A percentile compares a stretch with the other conserved stretches of the same genome.
These are phyloP conservation scores for Neurospora sp. DNA, from an alignment of 2,329 filamentous ascomycete species.

Conservation along the genomic window DNA sequence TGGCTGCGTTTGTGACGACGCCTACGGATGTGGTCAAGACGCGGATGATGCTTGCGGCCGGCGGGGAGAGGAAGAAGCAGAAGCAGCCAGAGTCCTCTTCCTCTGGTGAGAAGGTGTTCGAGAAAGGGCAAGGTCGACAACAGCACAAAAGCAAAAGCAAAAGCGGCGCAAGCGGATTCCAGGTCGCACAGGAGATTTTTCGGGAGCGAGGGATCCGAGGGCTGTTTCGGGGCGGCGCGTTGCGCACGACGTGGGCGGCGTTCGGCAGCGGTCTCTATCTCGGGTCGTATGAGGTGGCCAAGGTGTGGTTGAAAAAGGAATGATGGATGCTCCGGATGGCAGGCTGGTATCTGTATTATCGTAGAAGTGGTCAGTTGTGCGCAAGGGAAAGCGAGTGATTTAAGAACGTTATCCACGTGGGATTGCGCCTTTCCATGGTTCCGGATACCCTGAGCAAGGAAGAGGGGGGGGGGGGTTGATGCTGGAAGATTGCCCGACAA, in stretches of 20 bases:
- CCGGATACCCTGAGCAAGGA: not conserved
- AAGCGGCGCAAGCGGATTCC: constrained; percentile 35
- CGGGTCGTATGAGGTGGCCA: constrained; percentile 74
- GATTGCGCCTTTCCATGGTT: not conserved
- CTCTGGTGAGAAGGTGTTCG: constrained; percentile 20
- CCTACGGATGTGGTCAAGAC: constrained; percentile 88
- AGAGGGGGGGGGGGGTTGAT: not conserved
- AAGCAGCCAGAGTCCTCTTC: constrained; percentile 15
- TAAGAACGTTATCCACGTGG: not conserved
- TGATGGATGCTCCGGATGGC: not conserved
- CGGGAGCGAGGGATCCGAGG: constrained; percentile 59
- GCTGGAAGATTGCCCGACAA: not conserved
- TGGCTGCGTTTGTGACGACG: constrained; percentile 75
- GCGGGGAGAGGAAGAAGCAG: constrained; percentile 9
- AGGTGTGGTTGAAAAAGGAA: constrained; percentile 46
- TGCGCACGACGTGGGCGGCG: constrained; percentile 73
- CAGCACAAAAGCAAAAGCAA: constrained; percentile 3
- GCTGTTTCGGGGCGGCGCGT: constrained; percentile 64
- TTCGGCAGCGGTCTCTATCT: constrained; percentile 77
- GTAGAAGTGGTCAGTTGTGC: not conserved
- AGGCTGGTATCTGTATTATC: not conserved
- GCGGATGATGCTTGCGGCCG: constrained; percentile 68
- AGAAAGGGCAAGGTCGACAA: constrained; percentile 15
- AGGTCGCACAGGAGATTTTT: constrained; percentile 57
- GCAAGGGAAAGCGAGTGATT: not conserved